Base-by-base conservation (phyloP, 257 asterid species). In the Salvia hispanica region DNA sequence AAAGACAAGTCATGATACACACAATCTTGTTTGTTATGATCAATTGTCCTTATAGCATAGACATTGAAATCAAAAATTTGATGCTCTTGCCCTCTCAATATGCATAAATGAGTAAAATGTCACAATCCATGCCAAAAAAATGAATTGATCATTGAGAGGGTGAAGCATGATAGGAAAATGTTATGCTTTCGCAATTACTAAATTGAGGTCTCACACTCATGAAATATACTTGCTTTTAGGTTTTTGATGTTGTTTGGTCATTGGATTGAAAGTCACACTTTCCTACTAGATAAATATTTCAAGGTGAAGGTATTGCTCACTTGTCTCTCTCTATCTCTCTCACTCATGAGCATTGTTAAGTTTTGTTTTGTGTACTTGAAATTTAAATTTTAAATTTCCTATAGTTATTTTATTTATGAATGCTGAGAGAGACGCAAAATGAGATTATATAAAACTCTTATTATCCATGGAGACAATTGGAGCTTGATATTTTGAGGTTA, bases 191-290 rank as follows among this genome's bases (percentile, higher is more conserved):
- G 65, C 58, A 54, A 44, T 64, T 77, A 39, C 62, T 61, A 62
- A 47, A 56, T 31, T 71, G 53, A 74, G 62, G 55, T 63, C 56
- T 66, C 62, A 60, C 53, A 71, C 33, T 28, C 52, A 46, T 62
- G 70, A 74, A 50, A 10, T 39, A 39, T 46, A 40, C 39, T 58
- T 78, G 31, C 44, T 16, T 43, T 64, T 74, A 55, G 77, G 80
- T 57, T 48, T 44, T 44, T 60, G 68, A 28, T 67, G 64, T 25
- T 39, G 50, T 12, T 57, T 45, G 46, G 11, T 44, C 10, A 3
- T 71, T 47, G 42, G 48, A 43, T 67, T 69, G 79, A 73, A 72
- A 72, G 65, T 45, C 42, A 33, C 77, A 72, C 9, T 54, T 31
- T 68, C 74, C 84, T 69, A 76, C 68, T 64, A 9, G 44, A 60